Conservation (phyloP, 345 rosid species). For the Salix brachista region DNA sequence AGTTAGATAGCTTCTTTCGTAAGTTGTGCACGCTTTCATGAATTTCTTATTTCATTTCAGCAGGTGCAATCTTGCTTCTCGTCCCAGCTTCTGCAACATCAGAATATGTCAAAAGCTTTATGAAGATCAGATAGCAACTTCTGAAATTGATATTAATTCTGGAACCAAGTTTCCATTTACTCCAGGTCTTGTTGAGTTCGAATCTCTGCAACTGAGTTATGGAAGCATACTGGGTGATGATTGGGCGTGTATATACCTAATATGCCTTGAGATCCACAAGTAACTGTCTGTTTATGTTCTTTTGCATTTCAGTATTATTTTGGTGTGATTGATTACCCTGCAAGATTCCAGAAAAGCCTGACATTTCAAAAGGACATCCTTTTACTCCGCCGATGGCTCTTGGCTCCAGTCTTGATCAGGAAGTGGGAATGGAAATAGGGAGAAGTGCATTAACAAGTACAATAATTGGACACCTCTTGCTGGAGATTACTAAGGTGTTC, state of each 20-base stretch:
- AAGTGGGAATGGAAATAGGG: conserved; percentile 4
- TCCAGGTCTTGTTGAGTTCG: conserved; percentile 4
- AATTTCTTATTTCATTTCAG: conserved; percentile 4
- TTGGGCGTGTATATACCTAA: conserved; percentile 29
- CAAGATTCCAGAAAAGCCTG: conserved; percentile 14
- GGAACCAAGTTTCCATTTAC: not conserved
- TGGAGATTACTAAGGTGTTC: not conserved
- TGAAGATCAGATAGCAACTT: conserved; percentile 10
- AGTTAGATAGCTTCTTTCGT: not conserved
- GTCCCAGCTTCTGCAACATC: conserved; percentile 11
- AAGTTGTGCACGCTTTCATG: not conserved
- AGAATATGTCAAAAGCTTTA: not conserved
- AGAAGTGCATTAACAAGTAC: not conserved
- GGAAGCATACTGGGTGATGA: conserved; percentile 12
- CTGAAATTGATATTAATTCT: not conserved
- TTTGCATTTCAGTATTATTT: conserved; percentile 17
- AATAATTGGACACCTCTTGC: not conserved
- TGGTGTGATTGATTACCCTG: conserved; percentile 11
- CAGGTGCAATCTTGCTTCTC: conserved; percentile 9
- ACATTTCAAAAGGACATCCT: conserved; percentile 6
- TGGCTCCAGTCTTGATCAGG: conserved; percentile 15
- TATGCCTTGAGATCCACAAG: conserved; percentile 18
- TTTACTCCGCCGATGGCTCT: conserved; percentile 9
- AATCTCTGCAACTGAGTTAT: not conserved
- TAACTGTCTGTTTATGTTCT: conserved; percentile 1